phyloP scores from a whole-genome alignment of 192 early-diverging fungal genomes.

The Jimgerdemannia flammicorona region DNA sequence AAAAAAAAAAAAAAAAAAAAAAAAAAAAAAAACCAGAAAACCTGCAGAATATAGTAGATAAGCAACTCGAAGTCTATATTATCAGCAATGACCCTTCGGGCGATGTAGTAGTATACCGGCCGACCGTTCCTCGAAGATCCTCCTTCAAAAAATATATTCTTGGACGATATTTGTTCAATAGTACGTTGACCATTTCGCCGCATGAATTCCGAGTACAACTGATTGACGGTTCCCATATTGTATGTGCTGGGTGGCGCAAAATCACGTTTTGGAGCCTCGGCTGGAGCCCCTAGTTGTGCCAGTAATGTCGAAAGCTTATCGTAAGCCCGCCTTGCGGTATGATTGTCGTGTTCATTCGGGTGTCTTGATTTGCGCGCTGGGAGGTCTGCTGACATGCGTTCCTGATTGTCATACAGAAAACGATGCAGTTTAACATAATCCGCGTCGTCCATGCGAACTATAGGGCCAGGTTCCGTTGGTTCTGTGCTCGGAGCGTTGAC shows the following conservation, averaged over 20 bases:
- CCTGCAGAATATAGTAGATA: conserved; percentile 70
- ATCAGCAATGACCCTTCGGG: conserved; percentile 69
- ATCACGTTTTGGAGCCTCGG: conserved; percentile 59
- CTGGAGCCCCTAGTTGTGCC: conserved; percentile 83
- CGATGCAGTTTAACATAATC: conserved; percentile 47
- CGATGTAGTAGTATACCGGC: conserved; percentile 84
- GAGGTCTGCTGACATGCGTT: conserved; percentile 65
- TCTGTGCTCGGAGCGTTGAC: conserved; percentile 26
- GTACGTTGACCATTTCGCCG: conserved; percentile 61
- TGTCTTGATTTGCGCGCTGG: conserved; percentile 45
- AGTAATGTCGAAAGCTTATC: conserved; percentile 81
- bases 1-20: conserved; percentile 1
- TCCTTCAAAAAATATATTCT: conserved; percentile 80
- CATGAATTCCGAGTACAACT: conserved; percentile 65
- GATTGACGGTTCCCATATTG: conserved; percentile 43
- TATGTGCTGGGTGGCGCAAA: conserved; percentile 41
- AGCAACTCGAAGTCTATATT: conserved; percentile 82
- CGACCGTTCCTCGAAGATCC: conserved; percentile 67
- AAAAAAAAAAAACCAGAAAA: conserved; percentile 17
- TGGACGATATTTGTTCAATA: conserved; percentile 63
- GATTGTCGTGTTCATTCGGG: neutral
- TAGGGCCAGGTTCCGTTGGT: neutral
- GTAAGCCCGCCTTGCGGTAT: conserved; percentile 59
- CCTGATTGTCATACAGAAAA: conserved; percentile 63
- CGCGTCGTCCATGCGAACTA: conserved; percentile 26